These are phyloP conservation scores for Teratosphaeria pseudoeucalypti DNA, from an alignment of 2,329 filamentous ascomycete genomes.

Conservation along the genomic window DNA sequence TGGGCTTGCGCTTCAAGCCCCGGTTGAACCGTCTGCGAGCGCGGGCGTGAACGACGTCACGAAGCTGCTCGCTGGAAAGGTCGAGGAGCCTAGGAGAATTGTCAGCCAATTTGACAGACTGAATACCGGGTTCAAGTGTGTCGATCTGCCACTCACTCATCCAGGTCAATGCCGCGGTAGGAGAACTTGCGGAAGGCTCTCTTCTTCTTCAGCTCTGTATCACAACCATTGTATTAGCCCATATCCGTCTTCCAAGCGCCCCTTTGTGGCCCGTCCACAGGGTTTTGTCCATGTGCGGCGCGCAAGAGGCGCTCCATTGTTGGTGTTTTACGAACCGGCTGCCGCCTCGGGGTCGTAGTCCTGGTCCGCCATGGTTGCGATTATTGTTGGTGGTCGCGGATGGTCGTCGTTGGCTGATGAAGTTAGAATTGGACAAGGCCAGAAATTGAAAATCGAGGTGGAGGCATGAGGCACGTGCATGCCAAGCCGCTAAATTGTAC, in stretches of 20 bases:
- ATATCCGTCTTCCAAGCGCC: slow-evolving; percentile 29
- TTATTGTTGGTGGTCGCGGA: slow-evolving; percentile 11
- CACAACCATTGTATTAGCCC: slow-evolving; percentile 22
- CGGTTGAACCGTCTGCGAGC: slow-evolving; percentile 99
- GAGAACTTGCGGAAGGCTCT: slow-evolving; percentile 99
- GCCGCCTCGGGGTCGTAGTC: slow-evolving; percentile 96
- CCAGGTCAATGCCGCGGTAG: slow-evolving; percentile 98
- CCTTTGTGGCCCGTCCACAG: slow-evolving; percentile 33
- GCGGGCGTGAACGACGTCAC: slow-evolving; percentile 98
- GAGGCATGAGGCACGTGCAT: background rate
- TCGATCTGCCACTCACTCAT: slow-evolving; percentile 62
- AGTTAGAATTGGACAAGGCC: background rate
- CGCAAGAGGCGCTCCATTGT: slow-evolving; percentile 16
- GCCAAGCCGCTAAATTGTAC: background rate
- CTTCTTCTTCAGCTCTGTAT: slow-evolving; percentile 92
- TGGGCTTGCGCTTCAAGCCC: slow-evolving; percentile 98
- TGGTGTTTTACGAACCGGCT: slow-evolving; percentile 49
- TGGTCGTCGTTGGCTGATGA: background rate
- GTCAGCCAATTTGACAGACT: slow-evolving; percentile 5
- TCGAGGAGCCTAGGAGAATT: slow-evolving; percentile 70
- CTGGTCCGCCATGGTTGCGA: slow-evolving; percentile 66
- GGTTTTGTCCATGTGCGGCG: slow-evolving; percentile 26
- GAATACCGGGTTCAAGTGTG: background rate
- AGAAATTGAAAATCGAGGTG: background rate
- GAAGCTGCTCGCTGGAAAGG: slow-evolving; percentile 95